These are phyloP conservation scores for Penicillium sumatraense DNA, from an alignment of 2,329 filamentous ascomycete species.

Conservation along the genomic window DNA sequence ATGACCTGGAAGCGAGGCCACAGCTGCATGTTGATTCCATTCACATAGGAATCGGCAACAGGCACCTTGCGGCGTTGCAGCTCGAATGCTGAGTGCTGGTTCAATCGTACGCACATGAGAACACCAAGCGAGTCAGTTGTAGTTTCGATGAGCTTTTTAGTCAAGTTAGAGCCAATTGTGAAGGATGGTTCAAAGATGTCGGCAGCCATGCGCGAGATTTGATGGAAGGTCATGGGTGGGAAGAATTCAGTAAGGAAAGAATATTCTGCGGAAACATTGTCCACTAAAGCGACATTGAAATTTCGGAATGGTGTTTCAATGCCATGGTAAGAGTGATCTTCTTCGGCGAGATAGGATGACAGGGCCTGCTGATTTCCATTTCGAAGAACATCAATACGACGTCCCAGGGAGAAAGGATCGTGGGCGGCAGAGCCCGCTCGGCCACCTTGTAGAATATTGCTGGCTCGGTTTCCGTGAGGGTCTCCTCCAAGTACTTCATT, in stretches of 20 bases:
- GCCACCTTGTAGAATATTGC: constrained; percentile 43
- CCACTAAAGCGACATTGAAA: constrained; percentile 90
- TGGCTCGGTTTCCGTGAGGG: constrained; percentile 66
- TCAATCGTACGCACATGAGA: constrained; percentile 87
- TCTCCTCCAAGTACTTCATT: constrained; percentile 83
- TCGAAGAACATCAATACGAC: constrained; percentile 80
- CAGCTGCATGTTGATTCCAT: constrained; percentile 91
- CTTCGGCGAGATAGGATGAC: constrained; percentile 87
- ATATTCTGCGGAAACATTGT: constrained; percentile 94
- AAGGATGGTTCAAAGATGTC: constrained; percentile 92
- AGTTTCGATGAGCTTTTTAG: constrained; percentile 74
- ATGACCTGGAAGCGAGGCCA: constrained; percentile 95
- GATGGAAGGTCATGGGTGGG: constrained; percentile 73
- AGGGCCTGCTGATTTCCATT: constrained; percentile 75
- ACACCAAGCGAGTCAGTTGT: constrained; percentile 85
- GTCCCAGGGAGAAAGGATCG: constrained; percentile 87
- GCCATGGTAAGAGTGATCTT: constrained; percentile 83
- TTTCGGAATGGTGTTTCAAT: constrained; percentile 90
- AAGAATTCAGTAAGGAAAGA: constrained; percentile 93
- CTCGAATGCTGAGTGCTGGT: constrained; percentile 92
- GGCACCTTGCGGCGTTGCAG: constrained; percentile 90
- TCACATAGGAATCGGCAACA: constrained; percentile 87
- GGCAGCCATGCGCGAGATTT: constrained; percentile 80
- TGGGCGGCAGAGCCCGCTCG: constrained; percentile 56
- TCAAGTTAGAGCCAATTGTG: constrained; percentile 76